phyloP scores from a whole-genome alignment of 2,329 filamentous ascomycete genomes.

The Apiospora rasikravindrae region DNA sequence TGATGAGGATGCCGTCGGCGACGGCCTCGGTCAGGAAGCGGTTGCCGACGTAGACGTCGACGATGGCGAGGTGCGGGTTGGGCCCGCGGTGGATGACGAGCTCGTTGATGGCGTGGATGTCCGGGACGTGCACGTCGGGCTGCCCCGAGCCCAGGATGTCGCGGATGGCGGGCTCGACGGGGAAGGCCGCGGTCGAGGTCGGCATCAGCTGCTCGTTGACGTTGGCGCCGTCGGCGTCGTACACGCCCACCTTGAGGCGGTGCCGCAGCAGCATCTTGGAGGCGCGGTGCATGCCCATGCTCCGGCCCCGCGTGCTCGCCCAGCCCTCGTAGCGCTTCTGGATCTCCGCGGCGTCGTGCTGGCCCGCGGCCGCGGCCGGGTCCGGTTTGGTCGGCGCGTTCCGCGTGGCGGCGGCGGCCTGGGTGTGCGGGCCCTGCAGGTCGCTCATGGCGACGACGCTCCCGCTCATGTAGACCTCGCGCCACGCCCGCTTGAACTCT shows the following conservation, averaged over 20 bases:
- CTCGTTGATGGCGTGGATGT: constrained; percentile 85
- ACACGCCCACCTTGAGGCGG: constrained; percentile 84
- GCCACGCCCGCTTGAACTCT: constrained; percentile 90
- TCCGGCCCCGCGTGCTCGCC: constrained; percentile 78
- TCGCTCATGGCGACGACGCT: constrained; percentile 57
- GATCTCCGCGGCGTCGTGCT: constrained; percentile 30
- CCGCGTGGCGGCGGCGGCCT: too few species aligned
- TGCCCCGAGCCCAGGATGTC: constrained; percentile 23
- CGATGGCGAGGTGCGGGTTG: constrained; percentile 87
- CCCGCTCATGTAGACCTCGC: constrained; percentile 87
- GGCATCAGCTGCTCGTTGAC: constrained; percentile 60
- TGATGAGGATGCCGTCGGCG: constrained; percentile 92
- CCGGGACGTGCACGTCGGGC: constrained; percentile 39
- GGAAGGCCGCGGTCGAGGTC: constrained; percentile 50
- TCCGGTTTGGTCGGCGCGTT: too few species aligned
- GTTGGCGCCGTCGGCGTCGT: constrained; percentile 68
- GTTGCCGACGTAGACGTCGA: constrained; percentile 89
- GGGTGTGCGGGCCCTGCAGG: constrained; percentile 46
- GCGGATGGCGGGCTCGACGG: constrained; percentile 26
- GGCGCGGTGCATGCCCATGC: constrained; percentile 74
- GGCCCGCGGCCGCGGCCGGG: constrained; percentile 34
- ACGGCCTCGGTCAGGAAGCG: constrained; percentile 92
- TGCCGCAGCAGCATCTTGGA: constrained; percentile 87
- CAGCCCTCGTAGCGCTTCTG: constrained; percentile 54
- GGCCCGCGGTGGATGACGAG: constrained; percentile 91